Evolutionary conservation across 2,329 filamentous ascomycete genomes (phyloP).

Genomic region (Helotiales sp.): DNA sequence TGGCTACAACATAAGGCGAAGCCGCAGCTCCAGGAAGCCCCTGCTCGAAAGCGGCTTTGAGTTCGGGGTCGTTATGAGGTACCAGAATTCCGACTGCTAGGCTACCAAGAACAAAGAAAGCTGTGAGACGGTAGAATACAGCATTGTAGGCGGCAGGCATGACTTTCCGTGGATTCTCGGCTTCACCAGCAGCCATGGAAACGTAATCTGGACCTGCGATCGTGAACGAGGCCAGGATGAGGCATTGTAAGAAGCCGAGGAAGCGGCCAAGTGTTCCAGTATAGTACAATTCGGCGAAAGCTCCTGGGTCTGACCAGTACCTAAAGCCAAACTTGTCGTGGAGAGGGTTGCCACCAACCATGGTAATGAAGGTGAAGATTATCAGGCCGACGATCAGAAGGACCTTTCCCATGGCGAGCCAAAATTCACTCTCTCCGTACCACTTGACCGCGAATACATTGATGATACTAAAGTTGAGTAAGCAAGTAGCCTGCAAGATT

Average conservation of each 20-base stretch:
- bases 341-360: constrained; percentile 62
- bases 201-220: constrained; percentile 65
- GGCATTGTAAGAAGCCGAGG: constrained; percentile 53
- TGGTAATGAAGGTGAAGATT: constrained; percentile 60
- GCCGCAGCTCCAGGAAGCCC: constrained; percentile 39
- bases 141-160: constrained; percentile 71
- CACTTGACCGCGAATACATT: constrained; percentile 73
- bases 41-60: constrained; percentile 52
- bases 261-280: constrained; percentile 56
- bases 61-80: constrained; percentile 60
- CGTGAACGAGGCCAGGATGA: constrained; percentile 71
- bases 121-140: constrained; percentile 69
- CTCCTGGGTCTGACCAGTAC: constrained; percentile 45
- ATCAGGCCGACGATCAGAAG: constrained; percentile 59
- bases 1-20: constrained; percentile 52
- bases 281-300: constrained; percentile 53
- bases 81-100: constrained; percentile 66
- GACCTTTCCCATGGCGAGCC: constrained; percentile 64
- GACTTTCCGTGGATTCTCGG: constrained; percentile 60
- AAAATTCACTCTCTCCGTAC: constrained; percentile 77
- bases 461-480: constrained; percentile 44
- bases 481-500: not conserved
- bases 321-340: constrained; percentile 57
- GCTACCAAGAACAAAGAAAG: constrained; percentile 69
- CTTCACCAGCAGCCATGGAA: constrained; percentile 68